Conservation (phyloP, 345 rosid genomes). For the Microthlaspi erraticum region DNA sequence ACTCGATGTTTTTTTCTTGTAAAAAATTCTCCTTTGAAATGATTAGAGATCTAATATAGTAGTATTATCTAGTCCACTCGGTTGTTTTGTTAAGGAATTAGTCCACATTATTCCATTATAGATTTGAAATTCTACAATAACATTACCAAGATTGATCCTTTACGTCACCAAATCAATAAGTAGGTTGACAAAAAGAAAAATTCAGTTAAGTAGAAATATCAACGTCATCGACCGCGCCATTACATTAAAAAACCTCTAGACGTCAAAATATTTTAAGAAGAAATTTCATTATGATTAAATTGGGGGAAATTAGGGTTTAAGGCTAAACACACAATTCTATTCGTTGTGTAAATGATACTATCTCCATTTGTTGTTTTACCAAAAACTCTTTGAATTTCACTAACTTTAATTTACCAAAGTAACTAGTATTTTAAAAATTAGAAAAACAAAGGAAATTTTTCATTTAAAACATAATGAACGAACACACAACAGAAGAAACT, state of each 20-base stretch:
- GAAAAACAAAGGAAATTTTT: constrained; percentile 22
- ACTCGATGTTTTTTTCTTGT: not conserved
- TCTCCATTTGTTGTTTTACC: not conserved
- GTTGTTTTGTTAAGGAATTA: not conserved
- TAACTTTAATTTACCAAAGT: too few species aligned
- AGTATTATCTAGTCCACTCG: not conserved
- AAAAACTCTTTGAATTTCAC: constrained; percentile 6
- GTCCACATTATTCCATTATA: constrained; percentile 16
- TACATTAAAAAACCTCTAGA: constrained; percentile 20
- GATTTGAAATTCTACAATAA: constrained; percentile 17
- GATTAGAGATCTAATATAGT: not conserved
- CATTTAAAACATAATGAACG: constrained; percentile 31
- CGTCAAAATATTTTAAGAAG: not conserved
- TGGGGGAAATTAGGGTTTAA: constrained; percentile 12
- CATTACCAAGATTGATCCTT: constrained; percentile 19
- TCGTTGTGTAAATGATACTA: not conserved
- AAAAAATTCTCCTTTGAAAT: not conserved
- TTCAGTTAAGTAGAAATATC: constrained; percentile 27
- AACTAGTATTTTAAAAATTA: not conserved
- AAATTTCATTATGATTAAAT: constrained; percentile 3
- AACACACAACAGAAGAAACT: constrained; percentile 24
- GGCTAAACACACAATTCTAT: not conserved
- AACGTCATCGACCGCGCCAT: constrained; percentile 22
- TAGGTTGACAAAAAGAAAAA: not conserved
- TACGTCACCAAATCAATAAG: constrained; percentile 33